Evolutionary conservation across 371 early-diverging fungal genomes (phyloP).

Genomic region (Chytridium lagenaria): DNA sequence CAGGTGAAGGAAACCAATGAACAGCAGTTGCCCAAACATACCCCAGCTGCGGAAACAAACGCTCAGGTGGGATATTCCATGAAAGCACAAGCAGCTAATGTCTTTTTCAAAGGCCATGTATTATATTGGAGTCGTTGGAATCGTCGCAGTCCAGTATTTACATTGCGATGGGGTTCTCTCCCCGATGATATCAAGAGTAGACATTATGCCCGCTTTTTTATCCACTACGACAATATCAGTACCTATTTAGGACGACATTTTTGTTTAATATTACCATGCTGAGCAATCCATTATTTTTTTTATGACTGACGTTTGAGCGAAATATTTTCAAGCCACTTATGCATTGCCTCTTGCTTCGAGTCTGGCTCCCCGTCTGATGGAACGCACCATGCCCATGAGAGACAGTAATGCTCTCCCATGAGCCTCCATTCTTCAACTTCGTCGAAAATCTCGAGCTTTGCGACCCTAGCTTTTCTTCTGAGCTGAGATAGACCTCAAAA

Average conservation of each 20-base stretch:
- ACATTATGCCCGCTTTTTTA: too few relatives aligned
- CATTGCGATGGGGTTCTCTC: not conserved
- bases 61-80: not conserved
- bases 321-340: not conserved
- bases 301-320: too few relatives aligned
- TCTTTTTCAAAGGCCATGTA: not conserved
- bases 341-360: not conserved
- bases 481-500: slow-evolving; percentile 57
- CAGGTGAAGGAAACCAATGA: not conserved
- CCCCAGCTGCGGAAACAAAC: too few relatives aligned
- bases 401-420: slow-evolving; percentile 85
- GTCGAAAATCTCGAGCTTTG: slow-evolving; percentile 84
- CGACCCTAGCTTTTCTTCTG: slow-evolving; percentile 60
- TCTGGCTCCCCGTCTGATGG: not conserved
- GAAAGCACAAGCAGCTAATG: too few relatives aligned
- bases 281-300: not conserved
- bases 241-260: too few relatives aligned
- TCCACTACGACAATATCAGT: too few relatives aligned
- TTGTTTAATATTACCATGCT: too few relatives aligned
- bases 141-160: slow-evolving; percentile 5
- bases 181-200: too few relatives aligned
- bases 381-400: slow-evolving; percentile 70
- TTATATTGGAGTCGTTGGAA: not conserved
- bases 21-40: too few relatives aligned
- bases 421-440: slow-evolving; percentile 94